A percentile compares a stretch with the other conserved stretches of the same genome.
These are phyloP conservation scores for Solanum sparsipilum DNA, from an alignment of 257 asterid genomes.

Conservation along the genomic window DNA sequence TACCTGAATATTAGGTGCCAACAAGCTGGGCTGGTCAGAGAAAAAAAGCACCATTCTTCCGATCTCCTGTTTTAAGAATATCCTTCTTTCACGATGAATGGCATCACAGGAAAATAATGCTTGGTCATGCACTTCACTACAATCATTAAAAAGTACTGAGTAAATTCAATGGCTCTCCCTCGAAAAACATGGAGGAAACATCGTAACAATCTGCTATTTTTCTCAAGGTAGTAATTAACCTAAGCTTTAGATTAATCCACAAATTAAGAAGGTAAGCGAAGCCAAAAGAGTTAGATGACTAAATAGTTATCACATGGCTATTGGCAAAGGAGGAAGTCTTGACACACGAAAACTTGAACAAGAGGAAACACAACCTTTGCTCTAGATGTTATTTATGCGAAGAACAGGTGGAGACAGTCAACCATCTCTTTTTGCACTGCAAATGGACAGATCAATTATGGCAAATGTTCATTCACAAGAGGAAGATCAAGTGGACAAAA, in stretches of 20 bases:
- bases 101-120: constrained; percentile 77
- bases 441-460: no score
- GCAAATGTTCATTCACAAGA: no score
- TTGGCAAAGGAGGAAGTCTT: no score
- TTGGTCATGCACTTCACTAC: constrained; percentile 97
- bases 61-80: constrained; percentile 89
- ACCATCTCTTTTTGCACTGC: no score
- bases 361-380: no score
- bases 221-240: neutral
- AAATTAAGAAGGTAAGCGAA: neutral
- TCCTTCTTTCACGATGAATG: constrained; percentile 85
- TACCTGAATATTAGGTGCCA: constrained; percentile 99
- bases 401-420: no score
- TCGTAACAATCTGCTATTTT: neutral
- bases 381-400: no score
- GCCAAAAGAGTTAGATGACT: neutral
- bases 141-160: constrained; percentile 14
- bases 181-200: constrained; percentile 9
- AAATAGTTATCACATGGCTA: neutral
- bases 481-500: no score
- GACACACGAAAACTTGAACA: no score
- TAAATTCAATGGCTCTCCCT: constrained; percentile 4
- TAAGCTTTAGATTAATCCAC: neutral
- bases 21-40: constrained; percentile 93
- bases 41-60: constrained; percentile 98